These are phyloP conservation scores for Tolypocladium album DNA, from an alignment of 2,329 filamentous ascomycete genomes.

Conservation along the genomic window DNA sequence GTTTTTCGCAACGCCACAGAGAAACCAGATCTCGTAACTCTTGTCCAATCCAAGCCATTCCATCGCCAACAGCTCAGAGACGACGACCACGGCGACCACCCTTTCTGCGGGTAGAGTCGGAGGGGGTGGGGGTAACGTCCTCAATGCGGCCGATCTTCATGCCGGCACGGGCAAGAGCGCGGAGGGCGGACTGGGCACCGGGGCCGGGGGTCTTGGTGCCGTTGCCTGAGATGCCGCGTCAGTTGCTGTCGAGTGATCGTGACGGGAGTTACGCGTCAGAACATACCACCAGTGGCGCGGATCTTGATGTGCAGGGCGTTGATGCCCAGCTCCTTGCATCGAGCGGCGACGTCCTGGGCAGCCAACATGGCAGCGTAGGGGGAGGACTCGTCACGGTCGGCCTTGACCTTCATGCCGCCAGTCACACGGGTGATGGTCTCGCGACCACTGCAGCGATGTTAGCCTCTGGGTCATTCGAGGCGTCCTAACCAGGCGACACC, in stretches of 20 bases:
- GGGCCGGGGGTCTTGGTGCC: conserved; percentile 99
- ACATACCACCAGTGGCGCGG: conserved; percentile 90
- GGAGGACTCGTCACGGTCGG: conserved; percentile 98
- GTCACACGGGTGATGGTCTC: conserved; percentile 99
- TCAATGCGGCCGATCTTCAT: conserved; percentile 99
- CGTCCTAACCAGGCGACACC: background rate
- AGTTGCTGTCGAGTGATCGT: background rate
- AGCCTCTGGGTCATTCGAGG: background rate
- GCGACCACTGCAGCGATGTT: conserved; percentile 62
- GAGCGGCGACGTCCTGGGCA: conserved; percentile 91
- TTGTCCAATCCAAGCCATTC: conserved; percentile 20
- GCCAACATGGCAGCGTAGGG: conserved; percentile 99
- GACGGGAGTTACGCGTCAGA: background rate
- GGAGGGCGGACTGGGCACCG: conserved; percentile 97
- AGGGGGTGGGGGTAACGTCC: conserved; percentile 98
- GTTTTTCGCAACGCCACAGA: conserved; percentile 60
- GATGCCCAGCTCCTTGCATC: conserved; percentile 62
- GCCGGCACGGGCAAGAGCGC: conserved; percentile 94
- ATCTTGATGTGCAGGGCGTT: conserved; percentile 99
- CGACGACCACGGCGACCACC: conserved; percentile 99
- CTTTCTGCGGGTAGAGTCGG: conserved; percentile 99
- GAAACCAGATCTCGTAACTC: conserved; percentile 36
- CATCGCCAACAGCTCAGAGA: conserved; percentile 56
- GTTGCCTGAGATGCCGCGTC: conserved; percentile 52
- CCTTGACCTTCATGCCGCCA: conserved; percentile 99